These are phyloP conservation scores for Syzygium jambos DNA, from an alignment of 345 rosid species.

Conservation along the genomic window DNA sequence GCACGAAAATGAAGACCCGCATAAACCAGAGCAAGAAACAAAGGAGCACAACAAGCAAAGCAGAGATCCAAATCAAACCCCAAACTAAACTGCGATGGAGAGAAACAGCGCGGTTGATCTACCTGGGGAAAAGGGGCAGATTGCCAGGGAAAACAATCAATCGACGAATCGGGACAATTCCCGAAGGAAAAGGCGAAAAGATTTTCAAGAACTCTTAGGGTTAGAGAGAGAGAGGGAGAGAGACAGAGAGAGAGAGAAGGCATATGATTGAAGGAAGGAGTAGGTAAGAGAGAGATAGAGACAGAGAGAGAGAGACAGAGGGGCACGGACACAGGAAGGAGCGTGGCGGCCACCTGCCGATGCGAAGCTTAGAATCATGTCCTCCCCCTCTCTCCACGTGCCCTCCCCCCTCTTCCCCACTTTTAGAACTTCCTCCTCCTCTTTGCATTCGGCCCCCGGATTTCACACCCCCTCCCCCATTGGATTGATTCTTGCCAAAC, in stretches of 20 bases:
- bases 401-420: background rate
- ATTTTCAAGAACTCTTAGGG: background rate
- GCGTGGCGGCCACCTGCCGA: conserved; percentile 41
- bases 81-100: background rate
- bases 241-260: background rate
- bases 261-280: background rate
- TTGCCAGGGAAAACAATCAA: background rate
- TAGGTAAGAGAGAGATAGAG: background rate
- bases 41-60: background rate
- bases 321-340: conserved; percentile 19
- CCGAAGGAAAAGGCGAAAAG: background rate
- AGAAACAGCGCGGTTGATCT: background rate
- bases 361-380: conserved; percentile 10
- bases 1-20: background rate
- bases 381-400: conserved; percentile 34
- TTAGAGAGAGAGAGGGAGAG: background rate
- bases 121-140: background rate
- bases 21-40: background rate
- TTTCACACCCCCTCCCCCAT: background rate
- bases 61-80: background rate
- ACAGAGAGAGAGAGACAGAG: background rate
- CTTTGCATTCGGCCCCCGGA: background rate
- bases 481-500: no score
- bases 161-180: background rate
- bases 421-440: background rate